These are phyloP conservation scores for Pleurotus salmoneostramineus DNA, from an alignment of 768 basidiomycete species.

Conservation along the genomic window DNA sequence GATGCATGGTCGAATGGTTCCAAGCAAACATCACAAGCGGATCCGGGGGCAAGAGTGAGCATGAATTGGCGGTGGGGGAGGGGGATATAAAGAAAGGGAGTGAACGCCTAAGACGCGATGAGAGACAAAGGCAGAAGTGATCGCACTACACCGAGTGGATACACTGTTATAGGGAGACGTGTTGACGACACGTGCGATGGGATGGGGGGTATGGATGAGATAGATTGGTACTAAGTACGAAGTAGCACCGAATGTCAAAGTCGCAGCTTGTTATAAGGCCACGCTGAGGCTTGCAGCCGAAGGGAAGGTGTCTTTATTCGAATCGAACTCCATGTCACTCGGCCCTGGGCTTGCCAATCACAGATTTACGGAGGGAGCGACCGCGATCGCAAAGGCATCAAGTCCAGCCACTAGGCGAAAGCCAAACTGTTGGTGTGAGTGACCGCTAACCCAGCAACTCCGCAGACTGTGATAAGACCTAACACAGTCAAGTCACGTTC, in stretches of 20 bases:
- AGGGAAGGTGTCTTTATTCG: slow-evolving; percentile 24
- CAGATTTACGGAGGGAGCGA: slow-evolving; percentile 18
- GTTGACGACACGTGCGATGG: slow-evolving; percentile 10
- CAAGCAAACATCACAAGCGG: slow-evolving; percentile 74
- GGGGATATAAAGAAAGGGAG: slow-evolving; percentile 20
- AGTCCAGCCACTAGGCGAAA: slow-evolving; percentile 6
- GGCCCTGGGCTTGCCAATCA: slow-evolving; percentile 26
- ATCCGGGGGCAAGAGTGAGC: slow-evolving; percentile 62
- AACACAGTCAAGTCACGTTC: neutral
- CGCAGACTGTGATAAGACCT: slow-evolving; percentile 2
- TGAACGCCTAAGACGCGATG: slow-evolving; percentile 14
- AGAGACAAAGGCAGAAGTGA: slow-evolving; percentile 1
- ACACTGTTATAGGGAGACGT: neutral
- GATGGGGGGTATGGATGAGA: slow-evolving; percentile 15
- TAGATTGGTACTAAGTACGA: slow-evolving; percentile 14
- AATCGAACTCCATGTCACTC: slow-evolving; percentile 28
- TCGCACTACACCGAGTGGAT: slow-evolving; percentile 5
- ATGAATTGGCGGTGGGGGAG: slow-evolving; percentile 35
- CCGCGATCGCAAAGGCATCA: slow-evolving; percentile 14
- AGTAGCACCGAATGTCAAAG: slow-evolving; percentile 18
- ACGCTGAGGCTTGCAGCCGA: slow-evolving; percentile 39
- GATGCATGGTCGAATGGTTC: slow-evolving; percentile 51
- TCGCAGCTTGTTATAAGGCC: slow-evolving; percentile 35
- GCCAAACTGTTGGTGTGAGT: slow-evolving; percentile 8
- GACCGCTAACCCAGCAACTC: slow-evolving; percentile 3